A percentile compares a stretch with the other conserved stretches of the same genome.
Conservation (phyloP, 1,139 yeast species). For the Taiozyma onychis region DNA sequence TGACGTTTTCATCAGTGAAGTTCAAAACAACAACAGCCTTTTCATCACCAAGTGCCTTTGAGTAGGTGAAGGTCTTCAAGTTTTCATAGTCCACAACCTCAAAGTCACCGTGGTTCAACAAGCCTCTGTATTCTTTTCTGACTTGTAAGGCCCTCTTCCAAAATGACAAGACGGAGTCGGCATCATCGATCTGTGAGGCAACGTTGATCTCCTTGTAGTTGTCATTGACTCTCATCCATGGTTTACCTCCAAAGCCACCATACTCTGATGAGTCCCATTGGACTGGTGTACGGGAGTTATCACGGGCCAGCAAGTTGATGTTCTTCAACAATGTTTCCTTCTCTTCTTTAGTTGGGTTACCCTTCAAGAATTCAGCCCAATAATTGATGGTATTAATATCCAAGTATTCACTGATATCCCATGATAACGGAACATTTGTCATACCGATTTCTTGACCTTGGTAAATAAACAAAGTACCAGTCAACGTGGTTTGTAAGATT, state of each 20-base stretch:
- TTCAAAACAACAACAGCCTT: constrained; percentile 40
- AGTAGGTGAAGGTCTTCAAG: constrained; percentile 34
- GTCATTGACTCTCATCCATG: constrained; percentile 54
- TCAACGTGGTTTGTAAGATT: constrained; percentile 39
- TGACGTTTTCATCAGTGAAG: constrained; percentile 29
- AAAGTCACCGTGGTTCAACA: constrained; percentile 44
- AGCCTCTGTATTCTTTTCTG: constrained; percentile 41
- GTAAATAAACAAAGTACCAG: constrained; percentile 53
- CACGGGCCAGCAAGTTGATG: constrained; percentile 40
- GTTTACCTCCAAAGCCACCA: constrained; percentile 45
- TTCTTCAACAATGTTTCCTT: constrained; percentile 30
- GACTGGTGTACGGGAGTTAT: constrained; percentile 54
- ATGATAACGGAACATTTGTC: constrained; percentile 40
- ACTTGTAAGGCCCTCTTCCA: constrained; percentile 39
- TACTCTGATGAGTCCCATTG: constrained; percentile 45
- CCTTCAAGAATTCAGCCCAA: constrained; percentile 32
- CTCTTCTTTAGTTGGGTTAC: constrained; percentile 30
- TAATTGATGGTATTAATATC: constrained; percentile 46
- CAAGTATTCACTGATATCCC: constrained; percentile 46
- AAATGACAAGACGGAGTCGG: constrained; percentile 41
- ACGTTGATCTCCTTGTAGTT: constrained; percentile 46
- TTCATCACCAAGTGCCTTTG: constrained; percentile 27
- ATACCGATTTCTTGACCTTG: constrained; percentile 61
- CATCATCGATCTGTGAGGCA: constrained; percentile 40
- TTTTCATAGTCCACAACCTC: constrained; percentile 37